Base-by-base conservation (phyloP, 805 yeast species). In the Candida berthetii region DNA sequence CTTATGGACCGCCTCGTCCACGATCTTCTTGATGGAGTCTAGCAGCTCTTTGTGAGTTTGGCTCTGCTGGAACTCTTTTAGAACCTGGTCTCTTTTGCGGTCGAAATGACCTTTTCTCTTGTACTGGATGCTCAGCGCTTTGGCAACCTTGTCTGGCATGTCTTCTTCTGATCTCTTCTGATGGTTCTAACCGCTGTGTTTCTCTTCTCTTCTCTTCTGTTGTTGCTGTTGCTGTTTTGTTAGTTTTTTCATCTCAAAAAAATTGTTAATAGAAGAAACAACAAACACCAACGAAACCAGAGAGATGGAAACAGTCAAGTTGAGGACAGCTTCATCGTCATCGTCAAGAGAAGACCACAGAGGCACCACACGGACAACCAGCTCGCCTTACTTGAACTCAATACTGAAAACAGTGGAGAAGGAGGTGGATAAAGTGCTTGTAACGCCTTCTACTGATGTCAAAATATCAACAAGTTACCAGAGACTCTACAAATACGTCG, bases 401-500 rank as follows among this genome's bases (percentile, higher is more conserved):
- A 18, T 31, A 18, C 29, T 22, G 6, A 22, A 24, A n/a, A n/a
- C 13, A 14, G 13, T 31, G 42, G 36, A 29, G 2, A 25, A 34
- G 7, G 33, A 43, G 20, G 40, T 43, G 2, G 22, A 36, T 16
- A 19, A 16, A 1, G 28, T 43, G 17, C 36, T 46, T 3, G 10
- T 22, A 8, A 33, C 32, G 4, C 4, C 17, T 15, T 4, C 13
- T 17, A 31, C 15, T 4, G 7, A 29, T 14, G 42, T 31, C 42
- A 42, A n/a, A 20, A 20, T 34, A 2, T 16, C 39, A 13, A 20
- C 22, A 14, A 33, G 35, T 27, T 37, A 33, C 10, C 39, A 42
- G n/a, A 35, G 48, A 29, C 42, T 55, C 4, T 55, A 54, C 47
- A 52, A 46, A 37, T 46, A 39, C 35, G 58, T 54, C 3, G 59